These are phyloP conservation scores for Malus fusca DNA, from an alignment of 306 rosid genomes.

Conservation along the genomic window DNA sequence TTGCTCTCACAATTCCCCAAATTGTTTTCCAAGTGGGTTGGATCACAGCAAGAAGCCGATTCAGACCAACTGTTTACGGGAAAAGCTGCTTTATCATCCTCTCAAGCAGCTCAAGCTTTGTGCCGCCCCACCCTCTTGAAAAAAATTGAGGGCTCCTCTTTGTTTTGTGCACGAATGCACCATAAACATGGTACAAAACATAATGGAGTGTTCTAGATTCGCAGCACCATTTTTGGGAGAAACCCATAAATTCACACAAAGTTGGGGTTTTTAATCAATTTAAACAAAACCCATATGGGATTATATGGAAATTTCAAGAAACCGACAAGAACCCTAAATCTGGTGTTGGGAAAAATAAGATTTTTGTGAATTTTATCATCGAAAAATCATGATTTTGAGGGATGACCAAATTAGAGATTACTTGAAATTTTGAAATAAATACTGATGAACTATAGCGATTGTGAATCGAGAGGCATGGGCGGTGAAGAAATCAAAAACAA, in stretches of 20 bases:
- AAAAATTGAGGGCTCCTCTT: slow-evolving; percentile 68
- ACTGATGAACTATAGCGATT: neutral
- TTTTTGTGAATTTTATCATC: neutral
- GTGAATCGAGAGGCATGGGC: neutral
- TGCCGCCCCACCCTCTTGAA: slow-evolving; percentile 81
- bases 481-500: neutral
- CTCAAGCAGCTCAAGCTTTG: slow-evolving; percentile 75
- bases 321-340: too few species aligned
- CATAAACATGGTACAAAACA: slow-evolving; percentile 82
- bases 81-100: slow-evolving; percentile 70
- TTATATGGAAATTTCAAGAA: neutral
- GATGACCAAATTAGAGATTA: neutral
- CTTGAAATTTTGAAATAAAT: neutral
- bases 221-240: slow-evolving; percentile 44
- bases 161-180: slow-evolving; percentile 83
- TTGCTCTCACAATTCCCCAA: slow-evolving; percentile 50
- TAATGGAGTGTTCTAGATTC: slow-evolving; percentile 81
- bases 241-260: neutral
- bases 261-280: neutral
- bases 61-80: slow-evolving; percentile 51
- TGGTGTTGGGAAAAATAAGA: too few species aligned
- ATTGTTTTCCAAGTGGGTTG: slow-evolving; percentile 72
- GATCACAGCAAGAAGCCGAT: slow-evolving; percentile 61
- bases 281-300: neutral
- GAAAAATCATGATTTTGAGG: neutral